These are phyloP conservation scores for Vitis hybrid DNA, from an alignment of 177 flowering plant genomes.

Conservation along the genomic window DNA sequence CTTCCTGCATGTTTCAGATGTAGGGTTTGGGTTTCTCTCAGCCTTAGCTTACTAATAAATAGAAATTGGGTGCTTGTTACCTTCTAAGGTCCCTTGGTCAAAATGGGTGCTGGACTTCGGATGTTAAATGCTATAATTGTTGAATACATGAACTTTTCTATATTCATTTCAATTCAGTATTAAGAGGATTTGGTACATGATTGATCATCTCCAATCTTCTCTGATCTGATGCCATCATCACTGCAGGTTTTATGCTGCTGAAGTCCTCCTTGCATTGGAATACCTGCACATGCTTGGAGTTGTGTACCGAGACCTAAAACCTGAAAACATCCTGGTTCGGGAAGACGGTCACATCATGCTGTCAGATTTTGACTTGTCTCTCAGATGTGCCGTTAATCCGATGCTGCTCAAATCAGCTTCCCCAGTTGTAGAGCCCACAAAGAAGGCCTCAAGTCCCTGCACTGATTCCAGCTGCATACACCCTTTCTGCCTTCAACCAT, in stretches of 20 bases:
- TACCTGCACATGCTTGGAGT: slow-evolving; percentile 92
- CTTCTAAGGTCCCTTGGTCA: not conserved
- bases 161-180: not conserved
- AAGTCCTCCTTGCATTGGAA: slow-evolving; percentile 78
- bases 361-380: slow-evolving; percentile 86
- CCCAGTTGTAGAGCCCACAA: slow-evolving; percentile 35
- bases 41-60: not conserved
- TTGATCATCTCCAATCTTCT: not conserved
- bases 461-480: slow-evolving; percentile 64
- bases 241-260: slow-evolving; percentile 81
- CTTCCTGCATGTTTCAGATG: not conserved
- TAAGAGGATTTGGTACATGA: not conserved
- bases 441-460: slow-evolving; percentile 49
- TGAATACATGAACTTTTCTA: not conserved
- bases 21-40: not conserved
- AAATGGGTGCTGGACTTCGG: not conserved
- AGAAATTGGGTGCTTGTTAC: not conserved
- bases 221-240: not conserved
- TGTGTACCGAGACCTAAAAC: slow-evolving; percentile 79
- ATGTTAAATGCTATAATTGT: not conserved
- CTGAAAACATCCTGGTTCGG: slow-evolving; percentile 76
- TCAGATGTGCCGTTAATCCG: slow-evolving; percentile 68
- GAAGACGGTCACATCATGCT: slow-evolving; percentile 91
- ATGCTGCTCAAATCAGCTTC: slow-evolving; percentile 50
- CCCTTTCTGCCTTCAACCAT: slow-evolving; percentile 78